Conservation (phyloP, 164 flowering plant genomes). For the Kingdonia uniflora region DNA sequence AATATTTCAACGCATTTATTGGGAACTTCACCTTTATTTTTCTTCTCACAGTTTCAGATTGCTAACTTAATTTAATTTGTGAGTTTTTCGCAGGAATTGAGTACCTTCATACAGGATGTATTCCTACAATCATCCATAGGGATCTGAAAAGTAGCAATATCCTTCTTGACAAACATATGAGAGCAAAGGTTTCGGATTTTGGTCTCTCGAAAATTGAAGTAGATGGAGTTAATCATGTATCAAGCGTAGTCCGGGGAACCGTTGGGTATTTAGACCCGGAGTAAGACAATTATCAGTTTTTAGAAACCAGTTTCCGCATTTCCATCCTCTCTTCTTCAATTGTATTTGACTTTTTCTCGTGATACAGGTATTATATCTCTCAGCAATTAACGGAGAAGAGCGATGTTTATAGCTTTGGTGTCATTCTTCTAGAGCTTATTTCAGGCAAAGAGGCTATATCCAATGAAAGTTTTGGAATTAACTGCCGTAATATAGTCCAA, state of each 20-base stretch:
- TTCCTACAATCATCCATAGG: conserved; percentile 83
- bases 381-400: conserved; percentile 96
- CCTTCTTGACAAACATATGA: conserved; percentile 90
- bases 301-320: neutral
- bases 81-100: conserved; percentile 65
- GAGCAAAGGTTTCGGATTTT: conserved; percentile 98
- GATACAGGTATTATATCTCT: conserved; percentile 79
- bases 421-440: conserved; percentile 89
- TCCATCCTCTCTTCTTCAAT: neutral
- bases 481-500: conserved; percentile 92
- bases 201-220: conserved; percentile 94
- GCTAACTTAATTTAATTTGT: neutral
- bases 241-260: conserved; percentile 96
- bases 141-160: conserved; percentile 96
- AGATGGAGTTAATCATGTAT: conserved; percentile 88
- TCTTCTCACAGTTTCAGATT: neutral
- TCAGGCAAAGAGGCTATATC: conserved; percentile 97
- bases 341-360: neutral
- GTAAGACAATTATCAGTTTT: conserved; percentile 35
- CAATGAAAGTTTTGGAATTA: conserved; percentile 74
- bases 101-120: conserved; percentile 97
- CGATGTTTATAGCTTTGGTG: conserved; percentile 96
- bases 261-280: conserved; percentile 99
- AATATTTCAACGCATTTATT: too few species aligned
- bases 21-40: neutral